A percentile compares a stretch with the other conserved stretches of the same genome.
Conservation (phyloP, 2,329 filamentous ascomycete species). For the Verticillium albo-atrum region DNA sequence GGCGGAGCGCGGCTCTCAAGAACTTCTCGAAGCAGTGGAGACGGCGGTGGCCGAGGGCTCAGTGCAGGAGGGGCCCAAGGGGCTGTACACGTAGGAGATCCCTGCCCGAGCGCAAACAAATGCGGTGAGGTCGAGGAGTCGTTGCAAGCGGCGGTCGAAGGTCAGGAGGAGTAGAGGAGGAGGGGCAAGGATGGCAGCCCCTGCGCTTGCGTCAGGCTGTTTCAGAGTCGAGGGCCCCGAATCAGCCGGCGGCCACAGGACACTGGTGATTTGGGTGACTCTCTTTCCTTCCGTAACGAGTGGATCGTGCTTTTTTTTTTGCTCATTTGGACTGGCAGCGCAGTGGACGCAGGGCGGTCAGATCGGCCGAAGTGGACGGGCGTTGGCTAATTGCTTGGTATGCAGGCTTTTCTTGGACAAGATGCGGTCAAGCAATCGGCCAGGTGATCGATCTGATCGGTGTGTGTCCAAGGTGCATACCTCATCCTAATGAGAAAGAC, state of each 20-base stretch:
- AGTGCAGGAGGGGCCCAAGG: neutral
- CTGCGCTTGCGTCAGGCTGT: conserved; percentile 31
- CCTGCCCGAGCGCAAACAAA: conserved; percentile 7
- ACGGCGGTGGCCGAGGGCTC: neutral
- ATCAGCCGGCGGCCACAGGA: neutral
- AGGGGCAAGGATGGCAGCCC: conserved; percentile 8
- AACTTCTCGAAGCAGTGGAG: conserved; percentile 15
- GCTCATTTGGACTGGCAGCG: no score
- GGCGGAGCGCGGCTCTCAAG: neutral
- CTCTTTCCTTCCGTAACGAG: neutral
- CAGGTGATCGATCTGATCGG: neutral
- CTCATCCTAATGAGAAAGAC: no score
- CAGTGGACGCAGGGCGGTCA: neutral
- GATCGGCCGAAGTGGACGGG: neutral
- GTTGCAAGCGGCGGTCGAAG: conserved; percentile 5
- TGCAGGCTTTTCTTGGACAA: neutral
- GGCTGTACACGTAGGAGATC: neutral
- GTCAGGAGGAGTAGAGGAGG: conserved; percentile 7
- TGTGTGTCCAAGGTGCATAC: no score
- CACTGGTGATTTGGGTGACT: neutral
- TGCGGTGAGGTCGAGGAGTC: conserved; percentile 5
- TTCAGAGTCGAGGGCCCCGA: conserved; percentile 23
- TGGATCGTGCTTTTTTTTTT: neutral
- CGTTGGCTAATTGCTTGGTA: neutral
- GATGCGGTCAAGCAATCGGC: neutral